Base-by-base conservation (phyloP, 192 early-diverging fungal genomes). In the Piromyces finnis region DNA sequence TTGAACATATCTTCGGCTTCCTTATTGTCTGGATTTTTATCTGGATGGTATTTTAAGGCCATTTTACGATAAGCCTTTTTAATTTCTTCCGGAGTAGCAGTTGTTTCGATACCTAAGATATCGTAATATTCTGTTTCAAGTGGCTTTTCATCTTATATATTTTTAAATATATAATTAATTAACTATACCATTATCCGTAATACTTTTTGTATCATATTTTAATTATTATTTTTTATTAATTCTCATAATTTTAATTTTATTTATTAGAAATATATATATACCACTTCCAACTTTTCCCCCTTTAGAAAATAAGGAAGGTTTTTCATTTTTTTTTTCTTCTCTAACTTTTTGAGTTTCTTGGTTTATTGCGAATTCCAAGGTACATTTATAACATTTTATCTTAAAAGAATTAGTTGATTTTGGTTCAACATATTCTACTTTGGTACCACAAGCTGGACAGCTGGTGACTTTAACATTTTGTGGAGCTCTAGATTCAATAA, bases 41-140 rank as follows among this genome's bases (percentile, higher is more conserved):
- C 97, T 0, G 97, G 97, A 82, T 99, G 97, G 77, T 87, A 95
- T 79, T 91, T 91, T 17, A 88, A 86, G 5, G 95, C 97, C 35
- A 91, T 85, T 51, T 90, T 87, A 80, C 94, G 91, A 85, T 98
- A 98, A 77, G 91, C 93, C 83, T 97, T 98, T 84, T 99, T 99
- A 82, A 99, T 95, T 78, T 93, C 92, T 12, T 88, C 88, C 29
- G 91, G 87, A n/a, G 93, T 92, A 16, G 97, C 97, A 29, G 89
- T 85, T 14, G 89, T 82, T 11, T 86, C 77, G 12, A 98, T 93
- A 27, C 90, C 92, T 32, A 99, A 88, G 78, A 94, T 83, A 79
- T 97, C 95, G 85, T 99, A 99, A 84, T 95, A 93, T 80, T 93
- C 93, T 3, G 94, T 93, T 79, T 94, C 92, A 26, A 92, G 84